These are phyloP conservation scores for Xerocomus nothofagi DNA, from an alignment of 1,284 basidiomycete genomes.

Conservation along the genomic window DNA sequence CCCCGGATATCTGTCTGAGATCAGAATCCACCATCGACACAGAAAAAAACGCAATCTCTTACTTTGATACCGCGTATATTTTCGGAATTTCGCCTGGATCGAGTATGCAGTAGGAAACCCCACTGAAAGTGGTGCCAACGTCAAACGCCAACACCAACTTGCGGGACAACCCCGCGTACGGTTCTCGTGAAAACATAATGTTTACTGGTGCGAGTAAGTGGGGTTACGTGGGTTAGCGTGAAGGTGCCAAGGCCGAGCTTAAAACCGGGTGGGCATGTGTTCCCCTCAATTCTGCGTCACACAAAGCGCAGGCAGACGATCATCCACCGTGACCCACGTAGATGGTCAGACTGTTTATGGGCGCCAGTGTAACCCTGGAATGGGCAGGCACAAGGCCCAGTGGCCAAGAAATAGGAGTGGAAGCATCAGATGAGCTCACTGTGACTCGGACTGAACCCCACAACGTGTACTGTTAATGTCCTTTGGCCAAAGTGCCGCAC, in stretches of 20 bases:
- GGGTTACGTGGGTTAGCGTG: not conserved
- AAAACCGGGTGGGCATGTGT: slow-evolving; percentile 8
- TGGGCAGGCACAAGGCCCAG: not conserved
- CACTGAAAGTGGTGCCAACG: slow-evolving; percentile 52
- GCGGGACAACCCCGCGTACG: slow-evolving; percentile 35
- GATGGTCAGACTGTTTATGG: not conserved
- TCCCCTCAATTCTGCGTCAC: not conserved
- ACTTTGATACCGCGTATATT: slow-evolving; percentile 45
- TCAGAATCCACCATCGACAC: not conserved
- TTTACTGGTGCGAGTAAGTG: not conserved
- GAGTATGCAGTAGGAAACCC: slow-evolving; percentile 46
- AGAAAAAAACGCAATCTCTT: not conserved
- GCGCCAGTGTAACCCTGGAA: slow-evolving; percentile 4
- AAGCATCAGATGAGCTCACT: not conserved
- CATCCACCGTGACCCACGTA: not conserved
- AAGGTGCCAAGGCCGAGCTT: not conserved
- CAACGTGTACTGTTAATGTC: not conserved
- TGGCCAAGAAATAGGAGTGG: not conserved
- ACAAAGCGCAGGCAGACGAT: not conserved
- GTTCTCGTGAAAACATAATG: slow-evolving; percentile 28
- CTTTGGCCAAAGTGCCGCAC: not conserved
- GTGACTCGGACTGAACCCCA: slow-evolving; percentile 7
- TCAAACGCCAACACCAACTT: slow-evolving; percentile 51
- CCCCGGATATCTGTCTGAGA: slow-evolving; percentile 39
- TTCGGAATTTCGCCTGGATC: slow-evolving; percentile 47